Evolutionary conservation across 1,284 basidiomycete genomes (phyloP).

Genomic region (Sutorius eximius): DNA sequence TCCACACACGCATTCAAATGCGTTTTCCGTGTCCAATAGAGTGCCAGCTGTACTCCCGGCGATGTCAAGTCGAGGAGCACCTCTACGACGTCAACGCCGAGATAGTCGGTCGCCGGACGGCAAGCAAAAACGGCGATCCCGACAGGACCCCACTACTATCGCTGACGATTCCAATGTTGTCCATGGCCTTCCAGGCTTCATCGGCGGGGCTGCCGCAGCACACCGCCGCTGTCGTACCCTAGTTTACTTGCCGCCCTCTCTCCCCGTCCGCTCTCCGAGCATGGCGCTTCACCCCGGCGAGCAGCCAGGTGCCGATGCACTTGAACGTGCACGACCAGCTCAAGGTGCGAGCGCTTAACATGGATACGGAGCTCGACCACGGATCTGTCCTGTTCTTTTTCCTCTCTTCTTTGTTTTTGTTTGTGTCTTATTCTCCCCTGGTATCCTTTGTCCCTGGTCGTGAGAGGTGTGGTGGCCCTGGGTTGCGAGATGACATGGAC

Average conservation of each 20-base stretch:
- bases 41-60: conserved; percentile 1
- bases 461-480: conserved; percentile 4
- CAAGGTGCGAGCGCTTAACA: conserved; percentile 24
- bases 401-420: not conserved
- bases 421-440: not conserved
- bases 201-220: conserved; percentile 20
- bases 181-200: conserved; percentile 15
- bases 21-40: conserved; percentile 30
- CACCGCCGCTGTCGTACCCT: conserved; percentile 16
- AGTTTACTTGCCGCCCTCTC: conserved; percentile 13
- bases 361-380: conserved; percentile 11
- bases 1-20: conserved; percentile 28
- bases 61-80: conserved; percentile 4
- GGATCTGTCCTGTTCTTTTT: too few relatives aligned
- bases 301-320: conserved; percentile 35
- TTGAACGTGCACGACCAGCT: conserved; percentile 42
- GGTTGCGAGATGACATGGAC: not conserved
- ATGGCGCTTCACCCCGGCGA: conserved; percentile 37
- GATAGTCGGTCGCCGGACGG: conserved; percentile 14
- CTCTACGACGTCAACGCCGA: conserved; percentile 15
- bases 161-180: conserved; percentile 26
- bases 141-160: conserved; percentile 24
- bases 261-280: not conserved
- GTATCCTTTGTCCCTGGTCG: not conserved
- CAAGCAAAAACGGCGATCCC: conserved; percentile 12